phyloP scores from a whole-genome alignment of 2,329 filamentous ascomycete genomes.

The Xylariomycetidae sp. region DNA sequence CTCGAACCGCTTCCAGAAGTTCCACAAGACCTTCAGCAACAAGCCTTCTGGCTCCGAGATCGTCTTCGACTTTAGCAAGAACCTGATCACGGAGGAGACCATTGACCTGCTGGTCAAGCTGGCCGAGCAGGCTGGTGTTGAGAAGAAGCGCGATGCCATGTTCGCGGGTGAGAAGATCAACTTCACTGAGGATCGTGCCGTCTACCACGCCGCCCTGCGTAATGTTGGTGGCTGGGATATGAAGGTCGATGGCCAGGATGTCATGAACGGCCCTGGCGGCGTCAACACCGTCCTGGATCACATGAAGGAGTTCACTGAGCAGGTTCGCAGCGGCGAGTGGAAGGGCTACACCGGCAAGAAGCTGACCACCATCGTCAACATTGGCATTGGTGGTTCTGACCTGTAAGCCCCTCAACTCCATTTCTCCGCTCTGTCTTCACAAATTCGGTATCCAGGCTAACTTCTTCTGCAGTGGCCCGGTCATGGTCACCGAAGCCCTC shows the following conservation, averaged over 20 bases:
- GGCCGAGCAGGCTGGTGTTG: constrained; percentile 82
- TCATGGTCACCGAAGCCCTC: constrained; percentile 97
- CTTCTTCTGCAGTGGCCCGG: constrained; percentile 64
- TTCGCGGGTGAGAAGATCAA: constrained; percentile 98
- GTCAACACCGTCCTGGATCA: constrained; percentile 89
- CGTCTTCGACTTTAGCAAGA: constrained; percentile 98
- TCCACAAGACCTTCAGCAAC: constrained; percentile 79
- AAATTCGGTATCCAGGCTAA: not conserved
- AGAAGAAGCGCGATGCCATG: constrained; percentile 95
- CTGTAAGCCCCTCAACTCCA: constrained; percentile 73
- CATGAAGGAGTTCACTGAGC: constrained; percentile 97
- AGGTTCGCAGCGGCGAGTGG: constrained; percentile 91
- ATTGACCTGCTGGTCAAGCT: constrained; percentile 80
- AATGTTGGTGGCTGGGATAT: constrained; percentile 79
- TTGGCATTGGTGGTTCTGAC: constrained; percentile 96
- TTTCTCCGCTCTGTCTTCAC: not conserved
- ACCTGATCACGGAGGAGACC: constrained; percentile 93
- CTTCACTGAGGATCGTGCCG: constrained; percentile 94
- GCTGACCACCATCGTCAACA: constrained; percentile 92
- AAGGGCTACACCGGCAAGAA: constrained; percentile 97
- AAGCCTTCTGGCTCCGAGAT: constrained; percentile 75
- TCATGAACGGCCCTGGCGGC: constrained; percentile 81
- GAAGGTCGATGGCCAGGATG: constrained; percentile 85
- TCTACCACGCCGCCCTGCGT: constrained; percentile 90
- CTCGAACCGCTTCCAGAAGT: constrained; percentile 81